Base-by-base conservation (phyloP, 495 filamentous ascomycete species). In the Darksidea phi region DNA sequence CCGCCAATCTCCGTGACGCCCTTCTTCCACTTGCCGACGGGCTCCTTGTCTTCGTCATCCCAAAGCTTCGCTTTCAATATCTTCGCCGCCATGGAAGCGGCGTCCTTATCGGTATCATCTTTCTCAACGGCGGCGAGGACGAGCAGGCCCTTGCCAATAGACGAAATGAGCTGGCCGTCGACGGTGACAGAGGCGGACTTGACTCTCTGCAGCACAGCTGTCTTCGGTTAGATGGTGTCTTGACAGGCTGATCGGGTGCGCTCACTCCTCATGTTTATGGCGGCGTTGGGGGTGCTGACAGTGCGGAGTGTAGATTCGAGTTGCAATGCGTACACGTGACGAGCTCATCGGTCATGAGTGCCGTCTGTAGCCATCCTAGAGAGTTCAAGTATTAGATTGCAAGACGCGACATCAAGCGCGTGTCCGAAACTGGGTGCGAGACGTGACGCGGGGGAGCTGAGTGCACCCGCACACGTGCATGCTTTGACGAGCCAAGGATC, bases 181-280 rank as follows among this genome's bases (percentile, higher is more conserved):
- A 99, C 91, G 10, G 90, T 95, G 69, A 99, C 95, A n/a, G 95
- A 96, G 54, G 95, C 95, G 18, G 94, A 97, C 52, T 93, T 86
- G 56, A 97, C 95, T 57, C 95, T 81, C 75, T 99, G 95, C 26
- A 99, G 80, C 59, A 99, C 90, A 48, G 91, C 94, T 98, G 69
- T 20, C 25, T n/a, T 18, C 10, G 1, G 56, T 64, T 25, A 61
- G 57, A n/a, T 45, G 7, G 3, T 20, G 36, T 25, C 37, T 28
- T 13, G 13, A 26, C 18, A 59, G 23, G 11, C 38, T 64, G 50
- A 47, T 18, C 34, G 18, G 34, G 34, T 8, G 34, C 25, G 43
- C 13, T 28, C 26, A 61, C 63, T 51, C 51, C 63, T 60, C 64
- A 67, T 67, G 38, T 20, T 63, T 36, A 13, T 20, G 18, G 13